phyloP scores from a whole-genome alignment of 2,329 filamentous ascomycete genomes.

The Paecilomyces niveus region DNA sequence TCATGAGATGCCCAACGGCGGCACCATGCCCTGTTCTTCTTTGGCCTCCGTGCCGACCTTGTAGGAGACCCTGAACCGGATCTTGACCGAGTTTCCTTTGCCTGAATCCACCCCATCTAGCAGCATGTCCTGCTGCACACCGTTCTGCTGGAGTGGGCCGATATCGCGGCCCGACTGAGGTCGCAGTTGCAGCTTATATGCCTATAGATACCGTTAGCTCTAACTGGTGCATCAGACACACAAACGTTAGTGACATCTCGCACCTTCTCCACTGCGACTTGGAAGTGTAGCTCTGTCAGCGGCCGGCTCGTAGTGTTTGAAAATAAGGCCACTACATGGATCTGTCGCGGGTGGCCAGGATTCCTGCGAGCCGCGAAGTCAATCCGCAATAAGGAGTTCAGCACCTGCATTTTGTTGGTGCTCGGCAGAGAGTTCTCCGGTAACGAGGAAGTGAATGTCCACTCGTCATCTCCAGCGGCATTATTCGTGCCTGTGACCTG shows the following conservation, averaged over 20 bases:
- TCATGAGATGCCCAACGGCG: constrained; percentile 67
- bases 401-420: constrained; percentile 60
- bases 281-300: constrained; percentile 77
- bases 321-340: constrained; percentile 71
- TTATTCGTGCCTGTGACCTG: constrained; percentile 28
- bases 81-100: constrained; percentile 73
- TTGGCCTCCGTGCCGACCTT: constrained; percentile 55
- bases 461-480: constrained; percentile 71
- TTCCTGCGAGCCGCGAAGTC: constrained; percentile 62
- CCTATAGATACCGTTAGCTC: constrained; percentile 42
- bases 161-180: constrained; percentile 78
- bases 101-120: constrained; percentile 66
- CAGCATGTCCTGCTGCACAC: constrained; percentile 74
- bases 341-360: constrained; percentile 46
- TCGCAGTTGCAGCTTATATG: constrained; percentile 71
- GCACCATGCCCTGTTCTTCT: constrained; percentile 79
- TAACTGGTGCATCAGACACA: not conserved
- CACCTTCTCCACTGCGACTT: constrained; percentile 91
- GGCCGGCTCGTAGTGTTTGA: constrained; percentile 69
- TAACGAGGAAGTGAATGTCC: constrained; percentile 84
- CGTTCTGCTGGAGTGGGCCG: constrained; percentile 62
- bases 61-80: constrained; percentile 85
- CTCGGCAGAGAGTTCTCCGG: constrained; percentile 55
- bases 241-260: constrained; percentile 8
- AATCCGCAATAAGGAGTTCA: constrained; percentile 63